phyloP scores from a whole-genome alignment of 495 filamentous ascomycete genomes.

The Cryomyces minteri region DNA sequence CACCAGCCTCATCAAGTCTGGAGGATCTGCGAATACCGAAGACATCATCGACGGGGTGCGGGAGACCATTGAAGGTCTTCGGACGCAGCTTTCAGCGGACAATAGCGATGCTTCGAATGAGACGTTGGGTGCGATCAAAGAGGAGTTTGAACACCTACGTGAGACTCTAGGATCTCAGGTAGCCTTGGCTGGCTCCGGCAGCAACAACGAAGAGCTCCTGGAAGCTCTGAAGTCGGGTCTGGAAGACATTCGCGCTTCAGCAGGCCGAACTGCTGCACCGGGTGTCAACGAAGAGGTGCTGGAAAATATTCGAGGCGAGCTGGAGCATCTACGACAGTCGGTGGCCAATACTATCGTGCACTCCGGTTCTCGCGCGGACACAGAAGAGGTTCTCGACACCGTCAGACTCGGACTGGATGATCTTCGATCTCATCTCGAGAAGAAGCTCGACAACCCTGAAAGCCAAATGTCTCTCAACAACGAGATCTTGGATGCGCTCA shows the following conservation, averaged over 20 bases:
- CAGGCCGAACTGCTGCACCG: background rate
- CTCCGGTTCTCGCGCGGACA: constrained; percentile 11
- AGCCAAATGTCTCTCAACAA: constrained; percentile 40
- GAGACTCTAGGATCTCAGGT: constrained; percentile 14
- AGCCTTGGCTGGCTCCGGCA: constrained; percentile 12
- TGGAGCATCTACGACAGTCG: constrained; percentile 19
- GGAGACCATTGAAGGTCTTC: constrained; percentile 17
- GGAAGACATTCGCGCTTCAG: constrained; percentile 12
- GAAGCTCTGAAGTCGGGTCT: constrained; percentile 13
- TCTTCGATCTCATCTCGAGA: constrained; percentile 45
- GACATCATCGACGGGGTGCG: constrained; percentile 34
- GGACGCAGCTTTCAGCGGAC: constrained; percentile 12
- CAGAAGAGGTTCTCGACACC: constrained; percentile 30
- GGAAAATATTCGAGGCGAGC: constrained; percentile 23
- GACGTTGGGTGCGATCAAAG: constrained; percentile 13
- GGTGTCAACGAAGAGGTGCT: constrained; percentile 23
- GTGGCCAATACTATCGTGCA: constrained; percentile 13
- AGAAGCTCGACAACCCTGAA: constrained; percentile 35
- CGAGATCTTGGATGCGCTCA: constrained; percentile 64
- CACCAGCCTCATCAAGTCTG: constrained; percentile 38
- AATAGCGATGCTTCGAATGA: constrained; percentile 15
- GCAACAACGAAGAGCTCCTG: constrained; percentile 35
- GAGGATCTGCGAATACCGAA: constrained; percentile 32
- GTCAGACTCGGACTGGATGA: constrained; percentile 51
- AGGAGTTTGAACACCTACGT: constrained; percentile 17